These are phyloP conservation scores for Penicillium alfredii DNA, from an alignment of 495 filamentous ascomycete species.

Conservation along the genomic window DNA sequence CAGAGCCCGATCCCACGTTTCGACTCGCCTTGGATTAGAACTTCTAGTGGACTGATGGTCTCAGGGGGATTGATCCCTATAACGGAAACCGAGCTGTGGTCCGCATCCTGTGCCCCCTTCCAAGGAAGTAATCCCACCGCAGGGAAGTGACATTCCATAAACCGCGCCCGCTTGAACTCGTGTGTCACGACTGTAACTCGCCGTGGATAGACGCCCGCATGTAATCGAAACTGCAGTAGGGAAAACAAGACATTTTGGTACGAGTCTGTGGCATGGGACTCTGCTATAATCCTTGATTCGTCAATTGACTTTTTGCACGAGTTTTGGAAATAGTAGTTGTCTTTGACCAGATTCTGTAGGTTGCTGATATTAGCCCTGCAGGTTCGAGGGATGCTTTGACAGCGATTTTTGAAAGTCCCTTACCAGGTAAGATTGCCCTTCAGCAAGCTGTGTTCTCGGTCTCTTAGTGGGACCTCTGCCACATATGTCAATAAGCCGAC, in stretches of 20 bases:
- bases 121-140: conserved; percentile 49
- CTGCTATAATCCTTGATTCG: conserved; percentile 38
- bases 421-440: conserved; percentile 62
- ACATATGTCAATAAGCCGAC: conserved; percentile 7
- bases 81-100: conserved; percentile 35
- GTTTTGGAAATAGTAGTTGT: conserved; percentile 33
- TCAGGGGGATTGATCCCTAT: conserved; percentile 67
- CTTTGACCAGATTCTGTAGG: conserved; percentile 41
- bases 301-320: conserved; percentile 9
- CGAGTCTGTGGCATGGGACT: conserved; percentile 68
- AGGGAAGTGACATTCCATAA: conserved; percentile 61
- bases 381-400: too few relatives aligned
- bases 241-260: conserved; percentile 75
- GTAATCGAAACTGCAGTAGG: conserved; percentile 50
- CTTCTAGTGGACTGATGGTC: conserved; percentile 42
- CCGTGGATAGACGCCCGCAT: conserved; percentile 31
- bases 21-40: conserved; percentile 37
- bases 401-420: not conserved
- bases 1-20: conserved; percentile 40
- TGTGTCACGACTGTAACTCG: conserved; percentile 66
- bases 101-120: conserved; percentile 17
- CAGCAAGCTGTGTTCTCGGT: conserved; percentile 46
- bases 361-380: too few relatives aligned
- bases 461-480: conserved; percentile 57
- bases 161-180: conserved; percentile 63